Evolutionary conservation across 1,284 basidiomycete species (phyloP).

Genomic region (Heterobasidion irregulare): DNA sequence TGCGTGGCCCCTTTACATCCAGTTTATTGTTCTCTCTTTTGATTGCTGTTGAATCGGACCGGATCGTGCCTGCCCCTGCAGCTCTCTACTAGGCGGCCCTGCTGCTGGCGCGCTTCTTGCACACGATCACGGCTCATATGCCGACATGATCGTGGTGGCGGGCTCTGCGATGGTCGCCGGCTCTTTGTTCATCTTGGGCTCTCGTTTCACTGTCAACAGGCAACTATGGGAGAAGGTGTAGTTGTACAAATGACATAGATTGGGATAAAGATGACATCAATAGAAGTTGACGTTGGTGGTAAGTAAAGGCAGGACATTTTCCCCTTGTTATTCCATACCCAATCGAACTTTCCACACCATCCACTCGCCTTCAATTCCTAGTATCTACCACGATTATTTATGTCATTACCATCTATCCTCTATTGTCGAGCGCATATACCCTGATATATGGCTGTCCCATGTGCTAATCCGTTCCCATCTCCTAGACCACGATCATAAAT

Average conservation of each 20-base stretch:
- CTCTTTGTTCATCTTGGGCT: not conserved
- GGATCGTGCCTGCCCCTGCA: not conserved
- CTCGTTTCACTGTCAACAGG: not conserved
- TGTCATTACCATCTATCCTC: too few species aligned
- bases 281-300: too few species aligned
- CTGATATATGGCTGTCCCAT: too few species aligned
- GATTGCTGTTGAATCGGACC: not conserved
- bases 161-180: not conserved
- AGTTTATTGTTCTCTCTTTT: not conserved
- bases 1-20: not conserved
- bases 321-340: too few species aligned
- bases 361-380: too few species aligned
- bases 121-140: not conserved
- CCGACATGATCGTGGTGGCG: not conserved
- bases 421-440: too few species aligned
- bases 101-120: not conserved
- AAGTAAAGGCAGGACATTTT: too few species aligned
- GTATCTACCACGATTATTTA: too few species aligned
- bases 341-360: too few species aligned
- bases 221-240: not conserved
- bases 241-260: not conserved
- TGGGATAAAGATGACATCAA: too few species aligned
- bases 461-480: too few species aligned
- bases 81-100: slow-evolving; percentile 1
- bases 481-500: too few species aligned